Evolutionary conservation across 2,329 filamentous ascomycete species (phyloP).

Genomic region (Fonsecaea pedrosoi): DNA sequence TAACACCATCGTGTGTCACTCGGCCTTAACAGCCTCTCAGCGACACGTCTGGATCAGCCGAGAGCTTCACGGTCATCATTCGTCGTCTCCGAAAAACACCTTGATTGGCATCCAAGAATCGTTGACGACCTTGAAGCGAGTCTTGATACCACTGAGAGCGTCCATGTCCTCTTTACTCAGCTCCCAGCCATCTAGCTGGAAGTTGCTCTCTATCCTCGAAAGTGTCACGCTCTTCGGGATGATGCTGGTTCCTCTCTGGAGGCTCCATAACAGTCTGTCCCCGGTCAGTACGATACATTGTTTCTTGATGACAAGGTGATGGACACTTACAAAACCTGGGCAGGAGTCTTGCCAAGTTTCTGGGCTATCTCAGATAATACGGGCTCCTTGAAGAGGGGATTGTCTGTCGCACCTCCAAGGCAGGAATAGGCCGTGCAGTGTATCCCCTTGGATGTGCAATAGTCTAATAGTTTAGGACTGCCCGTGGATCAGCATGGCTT

Average conservation of each 20-base stretch:
- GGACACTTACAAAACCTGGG: slow-evolving; percentile 31
- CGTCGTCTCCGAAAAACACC: slow-evolving; percentile 69
- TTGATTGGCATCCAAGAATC: slow-evolving; percentile 74
- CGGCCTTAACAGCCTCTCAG: not conserved
- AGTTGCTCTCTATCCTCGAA: slow-evolving; percentile 76
- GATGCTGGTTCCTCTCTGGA: slow-evolving; percentile 80
- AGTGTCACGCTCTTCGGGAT: slow-evolving; percentile 84
- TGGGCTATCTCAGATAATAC: slow-evolving; percentile 23
- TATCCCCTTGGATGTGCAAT: slow-evolving; percentile 74
- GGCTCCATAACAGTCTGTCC: slow-evolving; percentile 70
- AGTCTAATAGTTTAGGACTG: slow-evolving; percentile 72
- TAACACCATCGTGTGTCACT: not conserved
- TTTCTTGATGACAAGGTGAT: slow-evolving; percentile 69
- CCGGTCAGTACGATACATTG: slow-evolving; percentile 21
- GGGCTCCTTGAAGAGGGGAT: slow-evolving; percentile 65
- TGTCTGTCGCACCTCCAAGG: slow-evolving; percentile 71
- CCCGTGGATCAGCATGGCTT: slow-evolving; percentile 9
- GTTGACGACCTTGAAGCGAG: slow-evolving; percentile 79
- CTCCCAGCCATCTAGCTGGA: slow-evolving; percentile 74
- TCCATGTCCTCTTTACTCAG: slow-evolving; percentile 74
- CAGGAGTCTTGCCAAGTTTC: slow-evolving; percentile 21
- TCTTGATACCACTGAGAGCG: slow-evolving; percentile 69
- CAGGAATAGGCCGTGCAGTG: slow-evolving; percentile 71
- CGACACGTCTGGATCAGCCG: not conserved
- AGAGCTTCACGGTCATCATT: slow-evolving; percentile 14